A percentile compares a stretch with the other conserved stretches of the same genome.
These are phyloP conservation scores for Urtica urens DNA, from an alignment of 306 rosid genomes.

Conservation along the genomic window DNA sequence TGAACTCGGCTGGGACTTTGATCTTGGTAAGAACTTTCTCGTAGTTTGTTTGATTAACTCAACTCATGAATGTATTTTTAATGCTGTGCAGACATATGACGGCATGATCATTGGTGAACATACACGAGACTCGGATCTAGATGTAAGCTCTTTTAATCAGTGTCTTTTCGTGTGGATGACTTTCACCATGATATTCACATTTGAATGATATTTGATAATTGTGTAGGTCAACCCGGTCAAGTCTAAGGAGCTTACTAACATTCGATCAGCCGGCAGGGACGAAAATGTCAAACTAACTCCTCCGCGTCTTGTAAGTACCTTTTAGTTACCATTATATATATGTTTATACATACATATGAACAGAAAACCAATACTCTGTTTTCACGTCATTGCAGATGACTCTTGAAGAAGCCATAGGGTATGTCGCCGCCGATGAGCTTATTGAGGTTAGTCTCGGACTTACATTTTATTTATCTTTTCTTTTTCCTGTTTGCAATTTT, in stretches of 20 bases:
- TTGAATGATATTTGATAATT: slow-evolving; percentile 17
- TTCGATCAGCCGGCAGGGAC: slow-evolving; percentile 71
- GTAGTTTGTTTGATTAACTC: not conserved
- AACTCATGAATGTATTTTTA: slow-evolving; percentile 7
- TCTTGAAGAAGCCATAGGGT: slow-evolving; percentile 96
- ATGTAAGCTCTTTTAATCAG: slow-evolving; percentile 53
- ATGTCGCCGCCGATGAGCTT: slow-evolving; percentile 93
- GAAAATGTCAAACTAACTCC: slow-evolving; percentile 85
- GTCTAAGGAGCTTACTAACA: slow-evolving; percentile 58
- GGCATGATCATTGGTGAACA: slow-evolving; percentile 98
- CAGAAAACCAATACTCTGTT: slow-evolving; percentile 1
- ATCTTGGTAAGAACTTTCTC: not conserved
- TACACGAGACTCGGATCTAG: slow-evolving; percentile 83
- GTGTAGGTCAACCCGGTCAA: slow-evolving; percentile 79
- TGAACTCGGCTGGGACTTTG: too few relatives aligned
- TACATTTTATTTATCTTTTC: slow-evolving; percentile 6
- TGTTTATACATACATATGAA: not conserved
- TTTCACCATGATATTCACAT: slow-evolving; percentile 15
- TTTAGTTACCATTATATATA: slow-evolving; percentile 9
- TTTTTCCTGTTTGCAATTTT: not conserved
- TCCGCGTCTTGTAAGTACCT: slow-evolving; percentile 77
- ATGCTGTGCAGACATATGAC: slow-evolving; percentile 68
- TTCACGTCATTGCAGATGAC: slow-evolving; percentile 57
- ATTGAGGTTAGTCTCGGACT: slow-evolving; percentile 83
- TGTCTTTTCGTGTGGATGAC: slow-evolving; percentile 11